Conservation (phyloP, 2,329 filamentous ascomycete genomes). For the Neonectria magnoliae region DNA sequence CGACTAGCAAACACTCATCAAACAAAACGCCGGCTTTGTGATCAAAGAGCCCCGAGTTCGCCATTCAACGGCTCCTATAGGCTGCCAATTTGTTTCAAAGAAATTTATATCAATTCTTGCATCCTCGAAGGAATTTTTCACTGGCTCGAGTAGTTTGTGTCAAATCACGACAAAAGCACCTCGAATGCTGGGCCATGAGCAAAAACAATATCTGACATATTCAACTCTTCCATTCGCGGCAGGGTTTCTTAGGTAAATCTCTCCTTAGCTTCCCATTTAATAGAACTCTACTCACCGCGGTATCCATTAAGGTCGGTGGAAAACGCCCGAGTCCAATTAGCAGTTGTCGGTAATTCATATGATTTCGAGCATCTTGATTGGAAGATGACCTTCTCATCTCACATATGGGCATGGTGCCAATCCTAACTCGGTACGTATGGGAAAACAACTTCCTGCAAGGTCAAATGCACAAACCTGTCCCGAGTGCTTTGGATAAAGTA, state of each 20-base stretch:
- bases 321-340: too few relatives aligned
- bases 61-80: background rate
- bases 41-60: background rate
- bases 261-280: too few relatives aligned
- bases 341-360: background rate
- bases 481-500: background rate
- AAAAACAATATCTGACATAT: background rate
- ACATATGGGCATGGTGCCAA: background rate
- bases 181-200: background rate
- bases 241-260: background rate
- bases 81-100: too few relatives aligned
- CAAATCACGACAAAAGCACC: background rate
- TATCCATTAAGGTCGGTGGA: background rate
- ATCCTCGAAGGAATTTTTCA: too few relatives aligned
- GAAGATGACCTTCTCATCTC: background rate
- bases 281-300: background rate
- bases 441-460: too few relatives aligned
- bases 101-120: background rate
- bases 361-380: background rate
- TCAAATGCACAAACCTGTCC: background rate
- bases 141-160: too few relatives aligned
- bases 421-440: background rate
- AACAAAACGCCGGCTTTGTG: conserved; percentile 7
- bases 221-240: background rate
- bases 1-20: conserved; percentile 18